Percentiles rank a stretch among this genome's conserved stretches.
Conservation (phyloP, 306 rosid species). For the Fragaria iinumae region DNA sequence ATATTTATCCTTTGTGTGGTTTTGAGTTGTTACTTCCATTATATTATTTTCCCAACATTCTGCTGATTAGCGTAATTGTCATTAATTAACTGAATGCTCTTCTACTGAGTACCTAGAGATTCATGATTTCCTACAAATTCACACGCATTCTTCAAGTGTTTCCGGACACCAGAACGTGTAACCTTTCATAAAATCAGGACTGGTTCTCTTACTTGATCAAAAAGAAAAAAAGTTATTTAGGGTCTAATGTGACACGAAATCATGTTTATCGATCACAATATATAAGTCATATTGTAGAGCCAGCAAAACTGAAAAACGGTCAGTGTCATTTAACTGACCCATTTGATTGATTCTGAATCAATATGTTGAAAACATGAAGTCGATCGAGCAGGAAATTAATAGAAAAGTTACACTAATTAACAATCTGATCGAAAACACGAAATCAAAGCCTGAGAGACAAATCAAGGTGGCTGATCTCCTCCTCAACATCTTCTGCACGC, state of each 20-base stretch:
- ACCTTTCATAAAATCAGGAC: not conserved
- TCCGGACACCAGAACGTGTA: not conserved
- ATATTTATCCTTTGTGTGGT: no score
- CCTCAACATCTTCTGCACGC: slow-evolving; percentile 43
- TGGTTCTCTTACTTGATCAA: not conserved
- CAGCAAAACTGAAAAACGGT: not conserved
- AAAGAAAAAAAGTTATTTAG: no score
- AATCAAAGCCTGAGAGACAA: slow-evolving; percentile 76
- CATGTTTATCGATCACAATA: not conserved
- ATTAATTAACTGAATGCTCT: not conserved
- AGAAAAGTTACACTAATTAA: not conserved
- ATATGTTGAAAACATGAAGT: not conserved
- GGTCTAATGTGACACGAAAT: not conserved
- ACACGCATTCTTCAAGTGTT: not conserved
- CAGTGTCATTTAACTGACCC: not conserved
- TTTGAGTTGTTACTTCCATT: no score
- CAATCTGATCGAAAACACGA: not conserved
- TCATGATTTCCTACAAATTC: not conserved
- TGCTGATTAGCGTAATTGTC: not conserved
- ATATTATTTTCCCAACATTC: no score
- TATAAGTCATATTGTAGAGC: not conserved
- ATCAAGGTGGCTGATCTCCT: slow-evolving; percentile 70
- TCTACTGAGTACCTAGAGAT: not conserved
- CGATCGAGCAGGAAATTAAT: not conserved
- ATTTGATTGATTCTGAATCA: slow-evolving; percentile 2